Evolutionary conservation across 164 flowering plant genomes (phyloP).

Genomic region (Liriodendron chinense): DNA sequence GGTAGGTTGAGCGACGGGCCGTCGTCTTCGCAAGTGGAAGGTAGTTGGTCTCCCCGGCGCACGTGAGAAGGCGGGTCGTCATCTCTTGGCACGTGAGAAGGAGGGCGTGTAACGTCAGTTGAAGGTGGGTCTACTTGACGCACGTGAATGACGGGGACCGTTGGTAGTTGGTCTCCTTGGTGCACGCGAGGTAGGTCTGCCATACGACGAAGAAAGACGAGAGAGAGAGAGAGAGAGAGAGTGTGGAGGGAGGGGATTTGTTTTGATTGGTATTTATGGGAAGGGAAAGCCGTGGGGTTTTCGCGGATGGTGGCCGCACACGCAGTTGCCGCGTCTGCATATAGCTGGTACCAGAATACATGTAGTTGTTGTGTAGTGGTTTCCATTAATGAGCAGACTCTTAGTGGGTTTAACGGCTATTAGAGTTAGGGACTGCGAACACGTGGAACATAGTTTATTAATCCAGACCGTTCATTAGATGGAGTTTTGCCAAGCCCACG

Average conservation of each 20-base stretch:
- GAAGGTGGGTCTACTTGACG: too few species aligned
- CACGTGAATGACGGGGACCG: background rate
- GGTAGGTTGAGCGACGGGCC: constrained; percentile 15
- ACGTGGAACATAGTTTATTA: too few species aligned
- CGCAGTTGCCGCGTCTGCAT: too few species aligned
- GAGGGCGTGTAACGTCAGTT: background rate
- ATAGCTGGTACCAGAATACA: background rate
- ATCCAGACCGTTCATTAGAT: too few species aligned
- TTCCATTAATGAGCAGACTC: too few species aligned
- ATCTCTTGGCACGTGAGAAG: background rate
- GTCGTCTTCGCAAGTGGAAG: background rate
- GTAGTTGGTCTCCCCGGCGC: constrained; percentile 7
- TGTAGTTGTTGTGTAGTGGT: too few species aligned
- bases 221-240: background rate
- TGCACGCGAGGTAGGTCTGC: background rate
- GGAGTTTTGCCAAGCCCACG: too few species aligned
- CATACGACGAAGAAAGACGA: background rate
- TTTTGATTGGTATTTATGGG: constrained; percentile 2
- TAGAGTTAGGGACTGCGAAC: too few species aligned
- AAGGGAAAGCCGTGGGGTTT: constrained; percentile 32
- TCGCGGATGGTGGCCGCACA: constrained; percentile 26
- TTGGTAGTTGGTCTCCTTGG: constrained; percentile 1
- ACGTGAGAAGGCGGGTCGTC: constrained; percentile 19
- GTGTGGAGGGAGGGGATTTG: background rate
- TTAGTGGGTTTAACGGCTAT: too few species aligned